Percentiles rank a stretch among this genome's conserved stretches.
Evolutionary conservation across 257 asterid species (phyloP).

Genomic region (Plantago elongata): DNA sequence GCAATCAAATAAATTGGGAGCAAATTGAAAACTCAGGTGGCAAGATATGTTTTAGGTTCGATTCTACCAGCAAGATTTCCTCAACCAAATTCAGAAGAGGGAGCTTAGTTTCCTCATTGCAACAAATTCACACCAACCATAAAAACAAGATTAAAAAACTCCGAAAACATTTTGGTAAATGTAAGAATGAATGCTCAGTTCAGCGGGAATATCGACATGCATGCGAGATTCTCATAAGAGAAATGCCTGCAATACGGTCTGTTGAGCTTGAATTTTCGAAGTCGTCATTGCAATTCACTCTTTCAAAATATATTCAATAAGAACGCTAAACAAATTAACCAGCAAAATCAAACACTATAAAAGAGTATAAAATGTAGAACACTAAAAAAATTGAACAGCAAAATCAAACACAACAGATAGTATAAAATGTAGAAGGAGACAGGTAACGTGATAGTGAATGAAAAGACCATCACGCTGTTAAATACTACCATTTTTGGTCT

Average conservation of each 20-base stretch:
- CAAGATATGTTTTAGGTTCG: constrained; percentile 57
- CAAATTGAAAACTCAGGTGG: constrained; percentile 45
- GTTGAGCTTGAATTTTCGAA: constrained; percentile 80
- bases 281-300: constrained; percentile 58
- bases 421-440: constrained; percentile 24
- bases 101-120: constrained; percentile 83
- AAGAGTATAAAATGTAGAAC: no score
- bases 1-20: not conserved
- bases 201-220: constrained; percentile 94
- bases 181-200: constrained; percentile 53
- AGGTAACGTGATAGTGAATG: constrained; percentile 15
- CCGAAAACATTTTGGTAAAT: not conserved
- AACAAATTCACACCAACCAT: constrained; percentile 13
- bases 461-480: constrained; percentile 14
- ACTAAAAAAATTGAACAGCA: no score
- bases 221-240: constrained; percentile 26
- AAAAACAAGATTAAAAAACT: not conserved
- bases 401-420: no score
- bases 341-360: no score
- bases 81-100: constrained; percentile 77
- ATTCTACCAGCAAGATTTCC: constrained; percentile 77
- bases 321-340: no score
- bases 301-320: not conserved
- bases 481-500: constrained; percentile 7
- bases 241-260: constrained; percentile 77